Conservation (phyloP, 768 basidiomycete species). For the Psilocybe tampanensis region DNA sequence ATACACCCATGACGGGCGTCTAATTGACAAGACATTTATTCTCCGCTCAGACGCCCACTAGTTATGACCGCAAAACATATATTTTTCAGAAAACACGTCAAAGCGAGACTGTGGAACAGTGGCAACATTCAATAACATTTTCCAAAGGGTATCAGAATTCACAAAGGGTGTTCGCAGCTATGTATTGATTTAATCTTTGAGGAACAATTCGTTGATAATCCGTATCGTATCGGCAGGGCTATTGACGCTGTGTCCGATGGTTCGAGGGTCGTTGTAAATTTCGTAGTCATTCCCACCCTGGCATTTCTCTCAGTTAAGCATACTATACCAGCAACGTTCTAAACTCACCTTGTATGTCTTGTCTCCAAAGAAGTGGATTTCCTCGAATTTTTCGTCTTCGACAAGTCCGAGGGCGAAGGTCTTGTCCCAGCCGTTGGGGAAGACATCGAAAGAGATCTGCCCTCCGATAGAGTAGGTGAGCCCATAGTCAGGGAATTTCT, state of each 20-base stretch:
- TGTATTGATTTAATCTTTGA: constrained; percentile 24
- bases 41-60: too few relatives aligned
- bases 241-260: constrained; percentile 84
- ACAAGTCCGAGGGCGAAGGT: constrained; percentile 86
- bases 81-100: too few relatives aligned
- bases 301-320: neutral
- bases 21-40: too few relatives aligned
- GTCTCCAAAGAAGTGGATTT: constrained; percentile 99
- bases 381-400: constrained; percentile 82
- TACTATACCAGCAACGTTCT: neutral
- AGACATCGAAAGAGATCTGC: constrained; percentile 94
- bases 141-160: too few relatives aligned
- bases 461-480: constrained; percentile 94
- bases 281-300: constrained; percentile 98
- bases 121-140: too few relatives aligned
- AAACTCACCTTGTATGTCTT: constrained; percentile 70
- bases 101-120: too few relatives aligned
- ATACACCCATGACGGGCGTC: too few relatives aligned
- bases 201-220: constrained; percentile 71
- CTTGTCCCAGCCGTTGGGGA: constrained; percentile 95
- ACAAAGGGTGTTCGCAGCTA: too few relatives aligned
- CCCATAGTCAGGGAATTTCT: constrained; percentile 83
- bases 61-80: too few relatives aligned
- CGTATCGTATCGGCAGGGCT: constrained; percentile 76
- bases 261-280: constrained; percentile 79